Evolutionary conservation across 2,329 filamentous ascomycete genomes (phyloP).

Genomic region (Aschersonia sp.): DNA sequence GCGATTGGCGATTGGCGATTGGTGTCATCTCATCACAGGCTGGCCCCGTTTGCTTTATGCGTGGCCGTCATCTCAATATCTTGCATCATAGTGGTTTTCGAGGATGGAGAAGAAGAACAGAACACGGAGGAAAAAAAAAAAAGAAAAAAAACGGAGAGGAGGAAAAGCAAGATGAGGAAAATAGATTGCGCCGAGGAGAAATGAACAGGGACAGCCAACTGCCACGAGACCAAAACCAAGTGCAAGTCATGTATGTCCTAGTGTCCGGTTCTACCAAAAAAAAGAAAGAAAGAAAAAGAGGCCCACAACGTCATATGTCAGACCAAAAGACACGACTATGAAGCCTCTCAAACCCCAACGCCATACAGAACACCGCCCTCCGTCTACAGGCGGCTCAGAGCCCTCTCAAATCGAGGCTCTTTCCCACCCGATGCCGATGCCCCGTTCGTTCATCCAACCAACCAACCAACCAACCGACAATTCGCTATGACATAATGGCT

Average conservation of each 20-base stretch:
- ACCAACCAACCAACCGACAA: too few species aligned
- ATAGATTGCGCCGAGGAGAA: conserved; percentile 4
- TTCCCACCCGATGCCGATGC: too few species aligned
- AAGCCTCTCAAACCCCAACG: conserved; percentile 16
- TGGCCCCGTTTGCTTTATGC: too few species aligned
- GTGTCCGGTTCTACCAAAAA: not conserved
- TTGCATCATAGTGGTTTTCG: too few species aligned
- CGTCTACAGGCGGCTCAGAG: not conserved
- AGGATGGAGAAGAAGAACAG: too few species aligned
- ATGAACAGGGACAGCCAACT: not conserved
- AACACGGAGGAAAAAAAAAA: not conserved
- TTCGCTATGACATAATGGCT: conserved; percentile 1
- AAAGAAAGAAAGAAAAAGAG: not conserved
- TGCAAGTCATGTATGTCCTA: not conserved
- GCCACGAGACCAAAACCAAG: not conserved
- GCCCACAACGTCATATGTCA: not conserved
- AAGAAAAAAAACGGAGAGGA: conserved; percentile 5
- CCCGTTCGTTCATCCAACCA: too few species aligned
- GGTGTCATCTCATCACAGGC: too few species aligned
- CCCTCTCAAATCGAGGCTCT: not conserved
- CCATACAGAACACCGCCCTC: conserved; percentile 13
- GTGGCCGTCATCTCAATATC: too few species aligned
- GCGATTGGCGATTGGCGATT: too few species aligned
- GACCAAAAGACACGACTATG: not conserved
- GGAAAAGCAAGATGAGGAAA: conserved; percentile 6